Conservation (phyloP, 1,139 yeast genomes). For the Geotrichum fermentans region DNA sequence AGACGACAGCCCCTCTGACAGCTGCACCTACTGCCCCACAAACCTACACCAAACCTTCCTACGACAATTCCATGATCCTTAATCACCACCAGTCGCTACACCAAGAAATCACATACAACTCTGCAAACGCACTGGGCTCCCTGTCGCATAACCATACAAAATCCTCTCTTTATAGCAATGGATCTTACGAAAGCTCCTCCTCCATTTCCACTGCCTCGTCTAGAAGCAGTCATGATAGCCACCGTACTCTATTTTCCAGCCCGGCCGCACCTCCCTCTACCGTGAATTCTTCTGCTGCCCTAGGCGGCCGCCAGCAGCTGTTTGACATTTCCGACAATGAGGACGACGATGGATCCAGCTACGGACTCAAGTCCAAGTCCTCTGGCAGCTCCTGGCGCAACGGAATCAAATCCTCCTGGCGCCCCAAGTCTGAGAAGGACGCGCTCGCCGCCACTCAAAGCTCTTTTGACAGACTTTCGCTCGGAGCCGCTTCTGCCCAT, state of each 20-base stretch:
- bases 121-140: background rate
- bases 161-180: background rate
- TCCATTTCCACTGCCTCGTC: background rate
- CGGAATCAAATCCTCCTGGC: background rate
- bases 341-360: background rate
- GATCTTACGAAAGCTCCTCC: background rate
- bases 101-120: background rate
- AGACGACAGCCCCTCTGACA: background rate
- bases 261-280: background rate
- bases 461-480: background rate
- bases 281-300: background rate
- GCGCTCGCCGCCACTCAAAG: background rate
- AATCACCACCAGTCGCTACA: conserved; percentile 11
- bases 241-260: background rate
- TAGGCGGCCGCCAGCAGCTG: background rate
- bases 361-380: background rate
- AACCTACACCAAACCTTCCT: background rate
- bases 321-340: conserved; percentile 7
- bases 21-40: background rate
- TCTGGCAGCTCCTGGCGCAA: background rate
- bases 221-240: background rate
- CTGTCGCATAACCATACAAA: background rate
- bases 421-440: background rate
- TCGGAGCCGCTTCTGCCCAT: background rate
- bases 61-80: conserved; percentile 12